Percentiles rank a stretch among this genome's conserved stretches.
These are phyloP conservation scores for Petunia secreta DNA, from an alignment of 257 asterid species.

Conservation along the genomic window DNA sequence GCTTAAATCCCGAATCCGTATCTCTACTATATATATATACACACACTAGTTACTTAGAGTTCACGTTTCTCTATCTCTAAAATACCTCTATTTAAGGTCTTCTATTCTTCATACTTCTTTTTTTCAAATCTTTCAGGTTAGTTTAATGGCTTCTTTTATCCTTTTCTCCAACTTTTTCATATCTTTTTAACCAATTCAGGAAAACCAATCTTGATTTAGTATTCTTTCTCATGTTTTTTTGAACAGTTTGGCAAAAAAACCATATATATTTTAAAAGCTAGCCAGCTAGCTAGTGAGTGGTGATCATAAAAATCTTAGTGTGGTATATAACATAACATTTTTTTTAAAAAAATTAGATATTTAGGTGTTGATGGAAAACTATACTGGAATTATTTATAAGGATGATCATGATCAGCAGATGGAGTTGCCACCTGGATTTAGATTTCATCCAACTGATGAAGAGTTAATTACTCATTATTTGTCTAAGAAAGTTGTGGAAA, in stretches of 20 bases:
- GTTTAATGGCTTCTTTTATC: slow-evolving; percentile 36
- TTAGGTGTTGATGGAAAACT: slow-evolving; percentile 41
- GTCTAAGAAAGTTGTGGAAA: slow-evolving; percentile 53
- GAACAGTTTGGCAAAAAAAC: slow-evolving; percentile 29
- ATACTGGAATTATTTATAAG: slow-evolving; percentile 32
- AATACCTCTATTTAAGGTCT: slow-evolving; percentile 44
- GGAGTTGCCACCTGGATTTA: slow-evolving; percentile 76
- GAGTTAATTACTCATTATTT: slow-evolving; percentile 77
- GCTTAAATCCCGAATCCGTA: slow-evolving; percentile 22
- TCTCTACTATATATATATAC: too few species aligned
- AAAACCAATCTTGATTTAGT: slow-evolving; percentile 24
- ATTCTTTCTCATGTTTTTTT: slow-evolving; percentile 1
- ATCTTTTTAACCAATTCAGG: slow-evolving; percentile 15
- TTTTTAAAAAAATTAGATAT: not conserved
- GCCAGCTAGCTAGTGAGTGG: slow-evolving; percentile 16
- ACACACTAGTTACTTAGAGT: slow-evolving; percentile 38
- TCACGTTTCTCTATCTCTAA: slow-evolving; percentile 51
- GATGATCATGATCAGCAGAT: slow-evolving; percentile 34
- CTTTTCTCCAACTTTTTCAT: slow-evolving; percentile 23
- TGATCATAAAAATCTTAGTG: not conserved
- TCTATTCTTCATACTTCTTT: slow-evolving; percentile 32
- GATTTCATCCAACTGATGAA: slow-evolving; percentile 83
- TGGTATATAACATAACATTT: not conserved
- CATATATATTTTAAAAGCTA: not conserved
- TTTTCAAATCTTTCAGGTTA: slow-evolving; percentile 32